Evolutionary conservation across 1,284 basidiomycete species (phyloP).

Genomic region (Ceratobasidium sp.): DNA sequence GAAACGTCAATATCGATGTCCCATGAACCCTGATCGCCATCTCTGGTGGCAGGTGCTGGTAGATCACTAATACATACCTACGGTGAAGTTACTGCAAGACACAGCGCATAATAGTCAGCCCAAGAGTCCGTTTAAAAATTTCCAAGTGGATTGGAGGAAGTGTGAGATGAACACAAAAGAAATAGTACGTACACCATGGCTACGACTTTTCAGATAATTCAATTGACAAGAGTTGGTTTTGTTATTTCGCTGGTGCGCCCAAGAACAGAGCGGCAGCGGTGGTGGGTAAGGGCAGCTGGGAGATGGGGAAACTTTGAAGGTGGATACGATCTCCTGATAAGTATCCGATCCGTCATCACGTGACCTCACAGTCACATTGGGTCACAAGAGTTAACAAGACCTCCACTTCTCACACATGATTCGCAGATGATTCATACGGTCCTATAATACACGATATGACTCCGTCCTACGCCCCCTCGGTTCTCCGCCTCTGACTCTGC

Average conservation of each 20-base stretch:
- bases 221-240: not conserved
- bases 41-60: constrained; percentile 15
- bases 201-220: constrained; percentile 17
- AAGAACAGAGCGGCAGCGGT: constrained; percentile 30
- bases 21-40: constrained; percentile 13
- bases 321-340: constrained; percentile 28
- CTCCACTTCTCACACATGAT: not conserved
- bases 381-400: constrained; percentile 18
- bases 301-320: too few relatives aligned
- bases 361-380: constrained; percentile 1
- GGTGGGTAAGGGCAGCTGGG: constrained; percentile 40
- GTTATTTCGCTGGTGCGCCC: constrained; percentile 17
- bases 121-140: constrained; percentile 17
- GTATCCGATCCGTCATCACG: constrained; percentile 25
- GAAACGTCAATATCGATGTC: constrained; percentile 43
- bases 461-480: not conserved
- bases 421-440: not conserved
- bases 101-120: constrained; percentile 23
- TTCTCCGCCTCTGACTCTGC: constrained; percentile 4
- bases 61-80: constrained; percentile 65
- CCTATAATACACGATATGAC: not conserved
- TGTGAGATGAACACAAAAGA: not conserved
- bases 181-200: constrained; percentile 48
- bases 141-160: not conserved
- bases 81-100: constrained; percentile 80